Conservation (phyloP, 257 asterid genomes). For the Agastache rugosa region DNA sequence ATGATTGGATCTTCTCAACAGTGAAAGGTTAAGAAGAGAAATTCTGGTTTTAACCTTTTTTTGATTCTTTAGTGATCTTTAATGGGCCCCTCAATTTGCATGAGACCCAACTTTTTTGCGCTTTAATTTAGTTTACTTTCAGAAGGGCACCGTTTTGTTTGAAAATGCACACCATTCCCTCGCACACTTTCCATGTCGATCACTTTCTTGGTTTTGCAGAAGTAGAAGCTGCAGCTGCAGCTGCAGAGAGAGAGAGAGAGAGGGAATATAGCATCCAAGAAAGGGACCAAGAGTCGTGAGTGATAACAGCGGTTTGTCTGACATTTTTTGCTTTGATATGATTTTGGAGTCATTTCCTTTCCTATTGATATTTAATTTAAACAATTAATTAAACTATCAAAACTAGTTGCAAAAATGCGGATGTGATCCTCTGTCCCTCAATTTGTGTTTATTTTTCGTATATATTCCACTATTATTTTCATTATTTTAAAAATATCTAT, state of each 20-base stretch:
- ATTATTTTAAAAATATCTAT: too few relatives aligned
- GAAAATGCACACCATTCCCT: conserved; percentile 27
- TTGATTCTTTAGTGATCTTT: conserved; percentile 26
- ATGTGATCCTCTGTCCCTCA: too few relatives aligned
- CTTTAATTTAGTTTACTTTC: conserved; percentile 19
- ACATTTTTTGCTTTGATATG: neutral
- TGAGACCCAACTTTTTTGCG: neutral
- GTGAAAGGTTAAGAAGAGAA: conserved; percentile 18
- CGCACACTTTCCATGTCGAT: conserved; percentile 6
- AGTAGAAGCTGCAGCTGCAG: conserved; percentile 15
- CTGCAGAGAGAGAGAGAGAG: conserved; percentile 20
- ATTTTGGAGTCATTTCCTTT: neutral
- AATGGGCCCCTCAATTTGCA: conserved; percentile 13
- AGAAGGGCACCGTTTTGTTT: conserved; percentile 36
- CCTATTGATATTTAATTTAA: neutral
- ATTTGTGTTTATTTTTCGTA: too few relatives aligned
- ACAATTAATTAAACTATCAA: too few relatives aligned
- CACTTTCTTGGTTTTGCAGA: conserved; percentile 41
- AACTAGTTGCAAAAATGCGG: too few relatives aligned
- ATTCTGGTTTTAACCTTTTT: neutral
- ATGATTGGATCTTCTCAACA: conserved; percentile 31
- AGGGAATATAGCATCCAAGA: conserved; percentile 22
- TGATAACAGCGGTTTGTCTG: neutral
- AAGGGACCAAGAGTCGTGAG: conserved; percentile 1
- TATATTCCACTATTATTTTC: too few relatives aligned